Conservation (phyloP, 768 basidiomycete genomes). For the Hemileccinum rubropunctum region DNA sequence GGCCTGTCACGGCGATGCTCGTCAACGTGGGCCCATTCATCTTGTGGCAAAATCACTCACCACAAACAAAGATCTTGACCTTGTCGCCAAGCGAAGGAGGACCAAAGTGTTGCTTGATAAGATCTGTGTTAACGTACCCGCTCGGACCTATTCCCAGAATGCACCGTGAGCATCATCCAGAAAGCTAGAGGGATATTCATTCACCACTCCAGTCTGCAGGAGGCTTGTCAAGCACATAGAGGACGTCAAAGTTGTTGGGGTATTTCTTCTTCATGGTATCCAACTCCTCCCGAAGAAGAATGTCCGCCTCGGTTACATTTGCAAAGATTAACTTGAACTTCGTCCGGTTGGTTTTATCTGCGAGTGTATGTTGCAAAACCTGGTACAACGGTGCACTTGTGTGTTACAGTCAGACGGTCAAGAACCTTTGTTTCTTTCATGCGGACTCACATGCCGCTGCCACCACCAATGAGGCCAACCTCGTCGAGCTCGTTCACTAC, state of each 20-base stretch:
- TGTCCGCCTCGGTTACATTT: constrained; percentile 88
- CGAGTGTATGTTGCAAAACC: constrained; percentile 69
- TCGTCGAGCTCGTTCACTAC: constrained; percentile 83
- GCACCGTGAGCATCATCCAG: constrained; percentile 1
- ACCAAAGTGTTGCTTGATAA: constrained; percentile 73
- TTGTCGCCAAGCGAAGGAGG: constrained; percentile 66
- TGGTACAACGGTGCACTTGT: constrained; percentile 81
- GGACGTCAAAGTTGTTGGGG: constrained; percentile 71
- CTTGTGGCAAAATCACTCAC: constrained; percentile 38
- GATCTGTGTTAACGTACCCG: constrained; percentile 72
- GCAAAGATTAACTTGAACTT: constrained; percentile 92
- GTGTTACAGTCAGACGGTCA: background rate
- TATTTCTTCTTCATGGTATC: constrained; percentile 66
- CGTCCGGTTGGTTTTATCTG: constrained; percentile 81
- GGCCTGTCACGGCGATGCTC: constrained; percentile 39
- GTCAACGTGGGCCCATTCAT: background rate
- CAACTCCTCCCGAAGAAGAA: constrained; percentile 78
- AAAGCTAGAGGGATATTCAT: constrained; percentile 11
- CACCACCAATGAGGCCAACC: constrained; percentile 89
- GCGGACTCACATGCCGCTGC: constrained; percentile 78
- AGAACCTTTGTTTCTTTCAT: background rate
- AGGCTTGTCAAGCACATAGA: constrained; percentile 86
- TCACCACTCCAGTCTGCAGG: constrained; percentile 56
- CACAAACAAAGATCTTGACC: constrained; percentile 88
- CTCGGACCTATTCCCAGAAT: constrained; percentile 44